These are phyloP conservation scores for Urochloa ruziziensis DNA, from an alignment of 176 grass and related monocot genomes.

Conservation along the genomic window DNA sequence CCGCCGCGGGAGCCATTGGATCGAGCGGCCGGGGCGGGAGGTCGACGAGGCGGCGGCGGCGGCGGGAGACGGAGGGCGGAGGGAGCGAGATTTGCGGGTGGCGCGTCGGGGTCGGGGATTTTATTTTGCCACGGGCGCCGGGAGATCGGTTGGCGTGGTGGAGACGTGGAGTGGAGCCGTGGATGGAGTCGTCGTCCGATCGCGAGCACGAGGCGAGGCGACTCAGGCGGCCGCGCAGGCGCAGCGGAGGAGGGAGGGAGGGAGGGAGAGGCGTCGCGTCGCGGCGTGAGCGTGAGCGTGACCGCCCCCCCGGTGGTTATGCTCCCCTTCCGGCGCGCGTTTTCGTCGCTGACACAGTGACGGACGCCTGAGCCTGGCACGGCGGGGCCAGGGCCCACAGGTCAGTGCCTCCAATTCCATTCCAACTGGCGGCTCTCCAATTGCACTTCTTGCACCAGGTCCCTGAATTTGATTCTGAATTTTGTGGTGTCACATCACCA, in stretches of 20 bases:
- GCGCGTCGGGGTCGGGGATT: constrained; percentile 31
- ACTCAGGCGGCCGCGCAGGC: not conserved
- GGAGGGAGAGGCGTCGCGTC: constrained; percentile 10
- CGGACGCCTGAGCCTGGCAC: not conserved
- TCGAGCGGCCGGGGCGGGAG: constrained; percentile 4
- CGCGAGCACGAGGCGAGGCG: not conserved
- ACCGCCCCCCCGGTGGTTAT: constrained; percentile 2
- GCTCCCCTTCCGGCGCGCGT: not conserved
- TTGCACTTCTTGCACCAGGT: not conserved
- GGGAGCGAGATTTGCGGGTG: constrained; percentile 23
- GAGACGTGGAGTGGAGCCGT: not conserved
- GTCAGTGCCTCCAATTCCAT: not conserved
- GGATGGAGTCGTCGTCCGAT: constrained; percentile 9
- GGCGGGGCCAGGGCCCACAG: not conserved
- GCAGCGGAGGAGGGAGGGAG: not conserved
- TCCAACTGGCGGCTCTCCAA: not conserved
- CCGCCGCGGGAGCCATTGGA: constrained; percentile 49
- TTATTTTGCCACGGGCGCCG: constrained; percentile 19
- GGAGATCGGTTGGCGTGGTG: constrained; percentile 36
- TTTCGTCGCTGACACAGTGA: constrained; percentile 9
- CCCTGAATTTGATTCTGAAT: not conserved
- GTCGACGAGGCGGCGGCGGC: not conserved
- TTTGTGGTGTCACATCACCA: no score
- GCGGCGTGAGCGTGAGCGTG: no score
- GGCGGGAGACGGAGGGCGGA: not conserved